Evolutionary conservation across 2,329 filamentous ascomycete genomes (phyloP).

Genomic region (Nemania sp.): DNA sequence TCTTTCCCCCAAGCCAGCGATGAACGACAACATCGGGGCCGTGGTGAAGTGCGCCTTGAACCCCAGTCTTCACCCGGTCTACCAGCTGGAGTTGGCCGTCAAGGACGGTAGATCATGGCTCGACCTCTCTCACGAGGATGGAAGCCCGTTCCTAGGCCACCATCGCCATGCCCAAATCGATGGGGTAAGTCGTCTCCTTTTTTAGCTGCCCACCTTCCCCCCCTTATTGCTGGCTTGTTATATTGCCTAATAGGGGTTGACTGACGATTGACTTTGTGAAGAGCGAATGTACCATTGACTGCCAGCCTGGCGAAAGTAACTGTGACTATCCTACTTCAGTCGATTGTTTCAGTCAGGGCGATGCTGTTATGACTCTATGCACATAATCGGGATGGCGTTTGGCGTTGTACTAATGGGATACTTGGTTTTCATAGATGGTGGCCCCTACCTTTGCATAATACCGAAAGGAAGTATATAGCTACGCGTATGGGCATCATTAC

Average conservation of each 20-base stretch:
- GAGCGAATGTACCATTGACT: slow-evolving; percentile 40
- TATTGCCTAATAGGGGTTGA: background rate
- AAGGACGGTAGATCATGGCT: slow-evolving; percentile 39
- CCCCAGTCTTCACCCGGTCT: background rate
- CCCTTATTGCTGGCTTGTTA: background rate
- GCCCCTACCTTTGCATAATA: background rate
- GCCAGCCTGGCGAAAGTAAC: slow-evolving; percentile 22
- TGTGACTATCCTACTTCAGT: slow-evolving; percentile 42
- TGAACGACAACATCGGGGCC: slow-evolving; percentile 41
- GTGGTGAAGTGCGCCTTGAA: slow-evolving; percentile 42
- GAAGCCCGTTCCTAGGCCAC: slow-evolving; percentile 40
- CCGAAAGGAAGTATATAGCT: too few species aligned
- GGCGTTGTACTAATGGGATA: background rate
- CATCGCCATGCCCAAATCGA: slow-evolving; percentile 41
- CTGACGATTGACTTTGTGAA: slow-evolving; percentile 12
- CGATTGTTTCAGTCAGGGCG: slow-evolving; percentile 23
- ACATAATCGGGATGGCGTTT: background rate
- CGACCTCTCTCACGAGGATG: slow-evolving; percentile 42
- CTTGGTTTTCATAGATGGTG: background rate
- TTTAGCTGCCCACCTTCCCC: too few species aligned
- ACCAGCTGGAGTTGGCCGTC: slow-evolving; percentile 43
- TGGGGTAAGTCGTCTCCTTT: slow-evolving; percentile 22
- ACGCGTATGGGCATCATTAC: too few species aligned
- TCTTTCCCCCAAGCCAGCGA: slow-evolving; percentile 33
- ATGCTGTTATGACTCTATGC: slow-evolving; percentile 30